Evolutionary conservation across 768 basidiomycete species (phyloP).

Genomic region (Boletus coccyginus): DNA sequence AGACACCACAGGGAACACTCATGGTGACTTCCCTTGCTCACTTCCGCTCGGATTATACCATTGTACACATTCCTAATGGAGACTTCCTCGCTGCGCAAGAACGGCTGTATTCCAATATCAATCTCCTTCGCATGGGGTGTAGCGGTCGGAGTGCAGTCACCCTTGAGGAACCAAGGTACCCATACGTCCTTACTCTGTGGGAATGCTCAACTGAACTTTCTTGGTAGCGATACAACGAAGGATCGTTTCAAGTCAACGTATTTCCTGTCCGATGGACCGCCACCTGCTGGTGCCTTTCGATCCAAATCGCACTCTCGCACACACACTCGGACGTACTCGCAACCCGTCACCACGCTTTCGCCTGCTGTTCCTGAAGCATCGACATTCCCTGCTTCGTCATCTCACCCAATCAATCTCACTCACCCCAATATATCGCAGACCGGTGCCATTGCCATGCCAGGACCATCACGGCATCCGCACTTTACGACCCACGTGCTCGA

Average conservation of each 20-base stretch:
- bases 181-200: conserved; percentile 2
- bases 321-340: conserved; percentile 30
- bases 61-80: conserved; percentile 71
- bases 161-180: conserved; percentile 68
- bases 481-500: conserved; percentile 72
- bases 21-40: conserved; percentile 84
- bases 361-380: conserved; percentile 20
- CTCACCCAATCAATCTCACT: conserved; percentile 19
- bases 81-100: conserved; percentile 61
- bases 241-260: conserved; percentile 76
- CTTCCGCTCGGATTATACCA: conserved; percentile 85
- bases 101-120: conserved; percentile 77
- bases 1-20: conserved; percentile 67
- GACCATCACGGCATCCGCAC: conserved; percentile 29
- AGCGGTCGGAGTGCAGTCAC: conserved; percentile 76
- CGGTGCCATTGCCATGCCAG: conserved; percentile 2
- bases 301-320: conserved; percentile 30
- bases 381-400: conserved; percentile 22
- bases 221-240: conserved; percentile 67
- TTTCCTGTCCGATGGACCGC: conserved; percentile 46
- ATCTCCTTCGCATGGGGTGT: conserved; percentile 80
- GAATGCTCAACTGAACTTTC: conserved; percentile 8
- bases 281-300: conserved; percentile 21
- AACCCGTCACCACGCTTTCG: conserved; percentile 23
- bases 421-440: conserved; percentile 18